phyloP scores from a whole-genome alignment of 805 yeast genomes.

The Teunomyces tritomae region DNA sequence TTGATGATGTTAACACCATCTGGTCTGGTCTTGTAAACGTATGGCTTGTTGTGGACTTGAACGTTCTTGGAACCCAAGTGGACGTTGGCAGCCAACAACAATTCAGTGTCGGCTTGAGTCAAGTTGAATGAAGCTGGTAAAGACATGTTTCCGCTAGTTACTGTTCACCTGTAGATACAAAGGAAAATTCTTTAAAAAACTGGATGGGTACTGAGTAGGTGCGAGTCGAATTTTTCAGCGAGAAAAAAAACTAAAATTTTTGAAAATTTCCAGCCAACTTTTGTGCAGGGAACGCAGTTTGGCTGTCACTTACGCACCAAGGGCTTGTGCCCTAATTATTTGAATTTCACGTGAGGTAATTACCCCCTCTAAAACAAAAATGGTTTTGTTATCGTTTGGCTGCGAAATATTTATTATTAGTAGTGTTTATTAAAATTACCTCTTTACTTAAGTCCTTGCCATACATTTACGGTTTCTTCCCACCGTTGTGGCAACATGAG shows the following conservation, averaged over 20 bases:
- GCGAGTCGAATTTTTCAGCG: constrained; percentile 3
- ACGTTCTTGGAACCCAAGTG: constrained; percentile 99
- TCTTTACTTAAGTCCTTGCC: neutral
- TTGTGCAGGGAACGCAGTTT: neutral
- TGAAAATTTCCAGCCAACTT: neutral
- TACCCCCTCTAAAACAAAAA: too few relatives aligned
- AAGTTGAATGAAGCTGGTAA: constrained; percentile 86
- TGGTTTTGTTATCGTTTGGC: neutral
- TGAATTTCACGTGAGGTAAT: too few relatives aligned
- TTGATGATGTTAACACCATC: constrained; percentile 99
- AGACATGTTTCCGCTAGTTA: constrained; percentile 49
- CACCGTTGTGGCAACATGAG: constrained; percentile 37
- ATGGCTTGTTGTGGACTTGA: constrained; percentile 96
- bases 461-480: constrained; percentile 11
- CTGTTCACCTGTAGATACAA: constrained; percentile 4
- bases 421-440: neutral
- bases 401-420: neutral
- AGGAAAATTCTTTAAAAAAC: constrained; percentile 4
- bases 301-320: neutral
- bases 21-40: constrained; percentile 97
- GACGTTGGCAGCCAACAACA: constrained; percentile 98
- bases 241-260: constrained; percentile 1
- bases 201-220: constrained; percentile 4
- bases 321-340: constrained; percentile 6
- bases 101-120: constrained; percentile 98